Conservation (phyloP, 768 basidiomycete genomes). For the Pholiota molesta region DNA sequence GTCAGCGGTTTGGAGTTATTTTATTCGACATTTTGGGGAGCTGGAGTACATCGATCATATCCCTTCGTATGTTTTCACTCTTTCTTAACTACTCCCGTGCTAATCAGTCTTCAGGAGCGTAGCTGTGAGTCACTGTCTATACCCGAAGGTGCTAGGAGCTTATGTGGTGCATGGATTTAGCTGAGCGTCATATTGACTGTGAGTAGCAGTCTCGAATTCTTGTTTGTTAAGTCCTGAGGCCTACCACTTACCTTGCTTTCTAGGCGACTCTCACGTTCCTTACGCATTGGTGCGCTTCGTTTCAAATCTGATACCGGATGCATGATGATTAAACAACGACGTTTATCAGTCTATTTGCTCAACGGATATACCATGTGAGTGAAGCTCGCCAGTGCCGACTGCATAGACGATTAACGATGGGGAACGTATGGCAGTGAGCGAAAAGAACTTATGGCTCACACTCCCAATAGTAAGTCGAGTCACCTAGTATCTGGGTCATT, state of each 20-base stretch:
- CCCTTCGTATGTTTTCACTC: constrained; percentile 4
- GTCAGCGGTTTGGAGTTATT: constrained; percentile 13
- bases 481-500: not conserved
- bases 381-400: no score
- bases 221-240: not conserved
- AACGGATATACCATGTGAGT: constrained; percentile 39
- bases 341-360: constrained; percentile 33
- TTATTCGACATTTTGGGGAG: constrained; percentile 14
- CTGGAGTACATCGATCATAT: constrained; percentile 10
- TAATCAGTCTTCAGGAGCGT: not conserved
- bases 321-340: not conserved
- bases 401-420: not conserved
- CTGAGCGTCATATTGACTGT: constrained; percentile 28
- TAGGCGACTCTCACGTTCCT: constrained; percentile 31
- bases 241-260: not conserved
- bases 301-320: not conserved
- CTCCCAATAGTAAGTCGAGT: constrained; percentile 8
- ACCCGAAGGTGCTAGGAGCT: not conserved
- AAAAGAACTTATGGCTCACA: constrained; percentile 6
- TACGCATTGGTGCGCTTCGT: constrained; percentile 22
- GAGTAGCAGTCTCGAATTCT: not conserved
- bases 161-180: constrained; percentile 6
- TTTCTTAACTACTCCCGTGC: not conserved
- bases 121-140: constrained; percentile 2
- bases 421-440: constrained; percentile 8